Evolutionary conservation across 2,329 filamentous ascomycete species (phyloP).

Genomic region (Tolypocladium endophyticum): DNA sequence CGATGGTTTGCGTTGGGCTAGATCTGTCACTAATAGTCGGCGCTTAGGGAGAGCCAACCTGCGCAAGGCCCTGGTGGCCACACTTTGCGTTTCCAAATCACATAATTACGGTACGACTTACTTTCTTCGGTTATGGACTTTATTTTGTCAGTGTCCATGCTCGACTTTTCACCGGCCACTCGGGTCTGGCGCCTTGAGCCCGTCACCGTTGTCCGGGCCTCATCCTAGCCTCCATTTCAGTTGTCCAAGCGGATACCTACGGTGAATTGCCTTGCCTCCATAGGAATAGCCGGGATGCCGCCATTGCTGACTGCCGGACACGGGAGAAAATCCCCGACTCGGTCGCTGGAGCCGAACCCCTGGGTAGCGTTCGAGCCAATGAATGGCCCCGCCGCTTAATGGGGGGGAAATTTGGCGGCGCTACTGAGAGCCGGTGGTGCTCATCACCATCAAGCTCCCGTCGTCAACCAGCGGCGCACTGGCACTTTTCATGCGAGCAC

Average conservation of each 20-base stretch:
- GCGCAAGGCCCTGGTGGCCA: background rate
- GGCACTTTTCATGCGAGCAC: background rate
- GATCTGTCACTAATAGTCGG: slow-evolving; percentile 3
- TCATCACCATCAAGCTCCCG: background rate
- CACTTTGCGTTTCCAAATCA: background rate
- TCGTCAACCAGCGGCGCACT: background rate
- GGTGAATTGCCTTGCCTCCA: background rate
- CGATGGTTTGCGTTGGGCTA: slow-evolving; percentile 4
- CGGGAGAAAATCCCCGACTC: background rate
- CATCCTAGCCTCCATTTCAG: background rate
- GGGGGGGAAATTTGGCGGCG: background rate
- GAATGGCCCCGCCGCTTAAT: background rate
- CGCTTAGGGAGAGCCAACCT: background rate
- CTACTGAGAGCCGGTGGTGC: background rate
- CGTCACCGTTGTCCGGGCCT: background rate
- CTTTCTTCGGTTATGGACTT: background rate
- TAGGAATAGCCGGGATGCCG: background rate
- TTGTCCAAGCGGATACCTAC: background rate
- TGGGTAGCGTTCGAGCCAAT: background rate
- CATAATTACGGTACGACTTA: background rate
- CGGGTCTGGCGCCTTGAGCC: background rate
- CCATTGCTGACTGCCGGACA: background rate
- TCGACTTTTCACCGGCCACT: background rate
- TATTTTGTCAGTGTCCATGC: background rate
- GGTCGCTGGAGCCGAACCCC: background rate